Conservation (phyloP, 2,329 filamentous ascomycete genomes). For the Pseudocercospora musae region DNA sequence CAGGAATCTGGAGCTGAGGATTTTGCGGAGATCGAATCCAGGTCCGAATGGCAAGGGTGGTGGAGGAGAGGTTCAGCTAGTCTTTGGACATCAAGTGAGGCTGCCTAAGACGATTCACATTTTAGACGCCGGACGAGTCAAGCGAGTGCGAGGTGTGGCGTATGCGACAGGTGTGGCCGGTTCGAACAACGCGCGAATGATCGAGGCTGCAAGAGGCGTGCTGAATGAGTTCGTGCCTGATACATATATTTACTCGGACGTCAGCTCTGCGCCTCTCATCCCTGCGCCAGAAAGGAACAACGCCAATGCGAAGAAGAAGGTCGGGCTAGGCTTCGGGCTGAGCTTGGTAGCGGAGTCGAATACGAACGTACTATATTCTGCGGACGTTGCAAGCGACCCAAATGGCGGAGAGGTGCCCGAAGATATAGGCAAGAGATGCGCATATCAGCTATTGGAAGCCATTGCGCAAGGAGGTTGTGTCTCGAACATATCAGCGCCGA, state of each 20-base stretch:
- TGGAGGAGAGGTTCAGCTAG: conserved; percentile 86
- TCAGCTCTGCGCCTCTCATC: conserved; percentile 58
- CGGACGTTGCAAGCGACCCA: conserved; percentile 72
- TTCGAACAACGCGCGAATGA: conserved; percentile 93
- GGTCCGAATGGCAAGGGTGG: conserved; percentile 73
- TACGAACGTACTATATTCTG: conserved; percentile 80
- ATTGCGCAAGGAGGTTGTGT: conserved; percentile 81
- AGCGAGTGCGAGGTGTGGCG: conserved; percentile 85
- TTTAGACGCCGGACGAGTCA: conserved; percentile 77
- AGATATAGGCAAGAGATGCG: conserved; percentile 83
- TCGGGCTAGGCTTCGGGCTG: conserved; percentile 88
- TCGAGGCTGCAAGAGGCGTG: conserved; percentile 80
- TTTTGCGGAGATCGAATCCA: conserved; percentile 75
- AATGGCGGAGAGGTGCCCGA: conserved; percentile 81
- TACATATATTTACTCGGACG: conserved; percentile 79
- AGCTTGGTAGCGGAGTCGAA: conserved; percentile 91
- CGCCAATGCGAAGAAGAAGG: conserved; percentile 50
- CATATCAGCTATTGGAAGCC: conserved; percentile 81
- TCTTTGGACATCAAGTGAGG: conserved; percentile 89
- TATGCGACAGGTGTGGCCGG: conserved; percentile 90
- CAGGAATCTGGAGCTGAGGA: conserved; percentile 77
- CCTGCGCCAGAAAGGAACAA: conserved; percentile 69
- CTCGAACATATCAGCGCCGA: conserved; percentile 66
- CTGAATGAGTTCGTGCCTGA: conserved; percentile 83
- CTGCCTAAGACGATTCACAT: conserved; percentile 92